Percentiles rank a stretch among this genome's conserved stretches.
Conservation (phyloP, 2,329 filamentous ascomycete species). For the Cladosporium sp. region DNA sequence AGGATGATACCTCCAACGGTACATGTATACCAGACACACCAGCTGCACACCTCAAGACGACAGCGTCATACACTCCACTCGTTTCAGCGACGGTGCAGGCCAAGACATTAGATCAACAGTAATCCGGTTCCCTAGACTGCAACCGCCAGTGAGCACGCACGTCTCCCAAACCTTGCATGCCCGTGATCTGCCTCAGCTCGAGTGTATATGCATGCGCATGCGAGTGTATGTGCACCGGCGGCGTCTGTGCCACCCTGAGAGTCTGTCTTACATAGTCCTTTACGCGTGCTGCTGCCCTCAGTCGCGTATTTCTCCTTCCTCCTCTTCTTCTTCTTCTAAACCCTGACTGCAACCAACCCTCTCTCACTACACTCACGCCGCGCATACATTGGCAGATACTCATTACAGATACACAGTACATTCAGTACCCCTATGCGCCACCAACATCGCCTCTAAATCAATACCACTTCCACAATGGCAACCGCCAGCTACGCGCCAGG, state of each 20-base stretch:
- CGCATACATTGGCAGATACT: background rate
- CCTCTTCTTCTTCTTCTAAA: background rate
- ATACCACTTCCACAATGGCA: slow-evolving; percentile 13
- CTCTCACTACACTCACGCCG: background rate
- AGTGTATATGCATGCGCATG: background rate
- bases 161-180: slow-evolving; percentile 3
- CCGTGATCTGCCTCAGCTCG: slow-evolving; percentile 8
- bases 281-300: background rate
- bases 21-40: too few species aligned
- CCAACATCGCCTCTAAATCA: background rate
- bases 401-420: background rate
- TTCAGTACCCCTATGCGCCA: background rate
- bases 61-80: background rate
- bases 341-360: background rate
- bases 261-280: background rate
- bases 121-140: slow-evolving; percentile 8
- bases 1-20: too few species aligned
- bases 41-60: background rate
- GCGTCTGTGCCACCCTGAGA: background rate
- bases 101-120: slow-evolving; percentile 11
- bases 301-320: background rate
- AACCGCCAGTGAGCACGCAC: background rate
- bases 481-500: slow-evolving; percentile 3
- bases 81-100: background rate
- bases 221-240: too few species aligned